Evolutionary conservation across 805 yeast species (phyloP).

Genomic region (Hanseniaspora nectarophila): DNA sequence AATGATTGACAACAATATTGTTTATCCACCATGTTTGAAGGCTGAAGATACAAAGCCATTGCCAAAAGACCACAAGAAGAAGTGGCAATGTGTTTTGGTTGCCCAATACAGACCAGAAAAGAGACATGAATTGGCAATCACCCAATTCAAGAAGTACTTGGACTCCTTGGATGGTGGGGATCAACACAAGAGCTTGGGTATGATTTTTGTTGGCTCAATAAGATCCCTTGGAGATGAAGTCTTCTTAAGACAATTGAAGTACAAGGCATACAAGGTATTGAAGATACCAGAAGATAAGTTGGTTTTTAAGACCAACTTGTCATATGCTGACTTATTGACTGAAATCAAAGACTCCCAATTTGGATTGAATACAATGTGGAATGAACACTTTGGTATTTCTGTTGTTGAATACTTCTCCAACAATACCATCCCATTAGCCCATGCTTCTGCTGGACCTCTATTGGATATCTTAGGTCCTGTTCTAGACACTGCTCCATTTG

Average conservation of each 20-base stretch:
- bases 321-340: slow-evolving; percentile 48
- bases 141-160: slow-evolving; percentile 50
- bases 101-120: slow-evolving; percentile 96
- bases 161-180: slow-evolving; percentile 14
- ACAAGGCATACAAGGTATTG: slow-evolving; percentile 31
- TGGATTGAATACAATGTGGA: slow-evolving; percentile 98
- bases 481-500: slow-evolving; percentile 8
- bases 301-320: slow-evolving; percentile 59
- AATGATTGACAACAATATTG: slow-evolving; percentile 32
- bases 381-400: slow-evolving; percentile 96
- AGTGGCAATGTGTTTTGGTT: slow-evolving; percentile 33
- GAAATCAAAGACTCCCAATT: slow-evolving; percentile 46
- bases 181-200: slow-evolving; percentile 33
- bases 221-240: slow-evolving; percentile 54
- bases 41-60: slow-evolving; percentile 16
- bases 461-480: slow-evolving; percentile 59
- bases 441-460: slow-evolving; percentile 91
- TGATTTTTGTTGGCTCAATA: slow-evolving; percentile 75
- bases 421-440: slow-evolving; percentile 79
- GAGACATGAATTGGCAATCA: slow-evolving; percentile 61
- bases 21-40: slow-evolving; percentile 80
- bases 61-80: slow-evolving; percentile 25
- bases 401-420: slow-evolving; percentile 84
- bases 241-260: slow-evolving; percentile 41
- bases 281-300: slow-evolving; percentile 33